Evolutionary conservation across 1,139 yeast genomes (phyloP), one percentile per base, ranked within the genome.

Genomic region (Scheffersomyces parashehatae): DNA sequence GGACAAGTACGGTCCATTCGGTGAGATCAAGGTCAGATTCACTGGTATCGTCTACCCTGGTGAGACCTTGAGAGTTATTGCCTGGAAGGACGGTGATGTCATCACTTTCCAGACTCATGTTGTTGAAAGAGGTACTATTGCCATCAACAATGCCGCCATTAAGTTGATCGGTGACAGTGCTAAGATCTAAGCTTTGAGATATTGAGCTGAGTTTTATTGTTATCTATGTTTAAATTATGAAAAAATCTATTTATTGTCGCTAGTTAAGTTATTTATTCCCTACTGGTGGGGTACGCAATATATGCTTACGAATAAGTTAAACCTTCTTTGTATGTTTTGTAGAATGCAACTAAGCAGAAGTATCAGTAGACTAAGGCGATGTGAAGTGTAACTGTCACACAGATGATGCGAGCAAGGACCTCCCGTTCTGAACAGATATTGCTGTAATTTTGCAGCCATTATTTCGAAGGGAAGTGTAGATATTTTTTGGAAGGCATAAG

Each of bases 31-130:
- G 75, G 95, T 82, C 31, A 83, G 98, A 64, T 93, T 93, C 65
- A 81, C 96, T 29, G 93, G 93, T 58, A 84, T 88, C 59, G 98
- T 93, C 36, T 90, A 81, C 81, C 98, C 98, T n/a, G 99, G 98
- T 57, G 98, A 93, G 70, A 85, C 89, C 29, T 77, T 93, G 64
- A 79, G 77, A 59, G 82, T 93, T 35, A 71, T 71, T 46, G 96
- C 96, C 35, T 93, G 99, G 99, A 88, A 84, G 67, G 75, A 82
- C 49, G 73, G 75, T 46, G 83, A 79, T 56, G 70, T 75, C 53
- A 85, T 93, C 48, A 74, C 82, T 50, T 93, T 91, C 83, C 95
- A 87, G 68, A 82, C 95, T 29, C 82, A 82, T 63, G 90, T 86
- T 46, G 82, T 85, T 50, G 96, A 88, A 59, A 85, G 96, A 67